Percentiles rank a stretch among this genome's conserved stretches.
Evolutionary conservation across 768 basidiomycete genomes (phyloP).

Genomic region (Lactarius akahatsu): DNA sequence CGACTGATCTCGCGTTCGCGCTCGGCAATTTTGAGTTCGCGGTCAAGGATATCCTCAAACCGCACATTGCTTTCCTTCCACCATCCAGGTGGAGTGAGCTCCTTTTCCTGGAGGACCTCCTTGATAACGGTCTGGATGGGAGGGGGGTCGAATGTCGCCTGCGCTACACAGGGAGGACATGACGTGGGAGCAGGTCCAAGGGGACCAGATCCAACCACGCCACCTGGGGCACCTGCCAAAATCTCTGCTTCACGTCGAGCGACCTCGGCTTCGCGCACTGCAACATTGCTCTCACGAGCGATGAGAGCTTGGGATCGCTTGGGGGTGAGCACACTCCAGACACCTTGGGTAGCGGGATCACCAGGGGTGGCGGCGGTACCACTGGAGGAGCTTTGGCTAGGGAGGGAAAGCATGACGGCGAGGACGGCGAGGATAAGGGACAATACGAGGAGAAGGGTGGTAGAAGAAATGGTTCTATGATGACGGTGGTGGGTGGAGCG

Average conservation of each 20-base stretch:
- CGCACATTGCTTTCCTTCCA: constrained; percentile 63
- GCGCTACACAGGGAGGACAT: constrained; percentile 62
- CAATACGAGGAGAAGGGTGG: constrained; percentile 81
- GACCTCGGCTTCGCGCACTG: constrained; percentile 82
- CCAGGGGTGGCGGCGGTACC: constrained; percentile 25
- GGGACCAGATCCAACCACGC: constrained; percentile 60
- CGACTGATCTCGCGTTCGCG: constrained; percentile 84
- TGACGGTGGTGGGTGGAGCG: constrained; percentile 68
- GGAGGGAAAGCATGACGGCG: constrained; percentile 88
- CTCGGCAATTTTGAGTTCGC: constrained; percentile 82
- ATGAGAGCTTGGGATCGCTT: constrained; percentile 81
- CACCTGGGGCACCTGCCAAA: constrained; percentile 79
- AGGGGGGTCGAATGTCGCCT: constrained; percentile 54
- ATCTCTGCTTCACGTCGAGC: constrained; percentile 87
- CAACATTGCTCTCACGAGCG: constrained; percentile 75
- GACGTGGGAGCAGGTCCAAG: constrained; percentile 35
- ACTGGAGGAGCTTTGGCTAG: constrained; percentile 49
- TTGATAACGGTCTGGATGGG: constrained; percentile 81
- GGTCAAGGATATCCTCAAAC: constrained; percentile 78
- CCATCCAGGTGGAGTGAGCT: constrained; percentile 79
- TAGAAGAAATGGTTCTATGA: constrained; percentile 84
- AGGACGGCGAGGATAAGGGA: constrained; percentile 84
- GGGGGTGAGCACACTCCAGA: constrained; percentile 74
- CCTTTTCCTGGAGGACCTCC: constrained; percentile 82
- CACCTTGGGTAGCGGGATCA: constrained; percentile 45